Evolutionary conservation across 2,329 filamentous ascomycete species (phyloP), one percentile per base, ranked within the genome.

Genomic region (Penicillium verrucosum): DNA sequence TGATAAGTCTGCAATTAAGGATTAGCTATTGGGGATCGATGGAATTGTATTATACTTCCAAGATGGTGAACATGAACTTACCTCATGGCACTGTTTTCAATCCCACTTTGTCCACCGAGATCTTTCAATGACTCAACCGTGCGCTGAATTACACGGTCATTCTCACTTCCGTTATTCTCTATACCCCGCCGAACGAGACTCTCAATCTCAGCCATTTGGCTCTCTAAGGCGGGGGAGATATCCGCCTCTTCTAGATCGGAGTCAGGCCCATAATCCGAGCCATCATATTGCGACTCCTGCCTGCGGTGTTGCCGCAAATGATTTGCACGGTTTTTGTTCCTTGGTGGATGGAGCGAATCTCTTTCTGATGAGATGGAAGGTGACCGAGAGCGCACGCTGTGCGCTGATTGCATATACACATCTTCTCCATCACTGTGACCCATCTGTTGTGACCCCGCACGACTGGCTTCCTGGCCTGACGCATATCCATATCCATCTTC

Each of bases 251-350:
- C 82, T 29, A 81, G 69, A 62, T 85, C 82, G 18, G 80, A 81
- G 53, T 82, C 80, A 44, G 80, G 79, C 5, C 82, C 82, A 62
- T 84, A 84, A 64, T 84, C 82, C 9, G 81, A 84, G 14, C 82
- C 82, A 60, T 84, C 82, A 62, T 84, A 84, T 51, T 78, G 71
- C 25, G 81, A 77, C 58, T 75, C 69, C 46, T 72, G 67, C 51
- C 74, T 71, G 21, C 73, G 72, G 54, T 76, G 73, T 36, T 72
- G 70, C 30, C 73, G 67, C 46, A 69, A 61, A 34, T 68, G 59
- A 18, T 64, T 65, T 44, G 68, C 72, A 30, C 75, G 75, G 32
- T 71, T 69, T 57, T 74, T 79, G 40, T 75, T 73, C 50, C 70
- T 75, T 29, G 69, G 68, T 37, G 70, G 67, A 5, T 76, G 74